These are phyloP conservation scores for Talaromyces sp. DNA, from an alignment of 2,329 filamentous ascomycete genomes.

Conservation along the genomic window DNA sequence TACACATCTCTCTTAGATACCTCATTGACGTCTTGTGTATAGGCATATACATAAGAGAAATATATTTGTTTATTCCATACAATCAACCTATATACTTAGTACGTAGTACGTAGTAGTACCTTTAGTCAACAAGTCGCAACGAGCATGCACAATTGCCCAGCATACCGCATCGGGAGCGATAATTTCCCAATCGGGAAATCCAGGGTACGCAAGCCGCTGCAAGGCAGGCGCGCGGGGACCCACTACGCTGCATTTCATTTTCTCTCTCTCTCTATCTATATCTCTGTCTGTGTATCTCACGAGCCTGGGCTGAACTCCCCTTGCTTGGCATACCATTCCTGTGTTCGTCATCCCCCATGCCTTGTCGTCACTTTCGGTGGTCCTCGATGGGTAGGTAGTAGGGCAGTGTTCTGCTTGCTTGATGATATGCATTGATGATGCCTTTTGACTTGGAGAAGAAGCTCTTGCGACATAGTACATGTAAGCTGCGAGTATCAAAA, in stretches of 20 bases:
- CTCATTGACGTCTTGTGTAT: too few species aligned
- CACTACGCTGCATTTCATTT: not conserved
- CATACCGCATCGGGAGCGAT: not conserved
- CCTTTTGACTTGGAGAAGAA: not conserved
- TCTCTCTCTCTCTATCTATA: not conserved
- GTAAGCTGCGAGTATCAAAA: not conserved
- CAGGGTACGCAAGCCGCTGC: constrained; percentile 6
- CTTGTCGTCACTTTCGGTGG: not conserved
- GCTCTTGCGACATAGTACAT: not conserved
- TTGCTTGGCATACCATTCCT: constrained; percentile 14
- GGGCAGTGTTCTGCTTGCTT: not conserved
- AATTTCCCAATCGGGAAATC: constrained; percentile 6
- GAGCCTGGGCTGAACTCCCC: not conserved
- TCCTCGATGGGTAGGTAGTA: not conserved
- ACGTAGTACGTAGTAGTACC: too few species aligned
- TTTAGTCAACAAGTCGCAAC: not conserved
- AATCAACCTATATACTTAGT: not conserved
- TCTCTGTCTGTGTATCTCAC: not conserved
- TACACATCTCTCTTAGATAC: not conserved
- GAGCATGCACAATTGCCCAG: not conserved
- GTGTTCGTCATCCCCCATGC: constrained; percentile 2
- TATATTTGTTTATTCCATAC: too few species aligned
- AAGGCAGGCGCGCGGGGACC: constrained; percentile 1
- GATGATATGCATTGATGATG: not conserved
- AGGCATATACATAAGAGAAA: too few species aligned